Conservation (phyloP, 106 monocot genomes). For the Dendrobium chrysotoxum region DNA sequence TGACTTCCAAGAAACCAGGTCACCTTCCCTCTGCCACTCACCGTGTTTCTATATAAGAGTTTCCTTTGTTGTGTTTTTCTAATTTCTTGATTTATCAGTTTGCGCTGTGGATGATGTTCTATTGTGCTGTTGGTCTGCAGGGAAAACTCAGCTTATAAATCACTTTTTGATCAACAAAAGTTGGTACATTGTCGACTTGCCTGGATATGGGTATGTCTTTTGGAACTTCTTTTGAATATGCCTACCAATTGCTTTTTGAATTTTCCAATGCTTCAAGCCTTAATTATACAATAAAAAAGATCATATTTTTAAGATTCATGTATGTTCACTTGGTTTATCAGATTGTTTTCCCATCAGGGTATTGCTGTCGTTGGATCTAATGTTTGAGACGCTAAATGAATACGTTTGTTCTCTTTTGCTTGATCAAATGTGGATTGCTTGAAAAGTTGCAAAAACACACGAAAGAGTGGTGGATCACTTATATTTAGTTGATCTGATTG, state of each 20-base stretch:
- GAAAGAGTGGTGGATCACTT: background rate
- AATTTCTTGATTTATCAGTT: background rate
- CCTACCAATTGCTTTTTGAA: background rate
- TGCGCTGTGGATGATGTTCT: background rate
- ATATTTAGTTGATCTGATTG: background rate
- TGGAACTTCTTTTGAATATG: conserved; percentile 2
- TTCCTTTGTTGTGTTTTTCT: background rate
- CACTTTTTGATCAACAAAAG: conserved; percentile 95
- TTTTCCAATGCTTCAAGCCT: background rate
- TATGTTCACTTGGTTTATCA: background rate
- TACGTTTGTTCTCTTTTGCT: background rate
- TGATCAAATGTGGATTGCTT: background rate
- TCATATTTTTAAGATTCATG: background rate
- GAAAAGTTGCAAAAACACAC: background rate
- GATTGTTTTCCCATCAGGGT: background rate
- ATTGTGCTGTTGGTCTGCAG: conserved; percentile 23
- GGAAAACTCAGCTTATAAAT: conserved; percentile 95
- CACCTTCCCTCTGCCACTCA: background rate
- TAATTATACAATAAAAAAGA: background rate
- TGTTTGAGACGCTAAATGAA: background rate
- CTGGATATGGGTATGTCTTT: conserved; percentile 81
- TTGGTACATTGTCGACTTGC: conserved; percentile 97
- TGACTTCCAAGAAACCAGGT: conserved; percentile 99
- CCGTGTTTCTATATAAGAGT: background rate
- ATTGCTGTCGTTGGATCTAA: background rate